Evolutionary conservation across 2,329 filamentous ascomycete genomes (phyloP), one percentile per base, ranked within the genome.

Genomic region (Calonectria ilicicola): DNA sequence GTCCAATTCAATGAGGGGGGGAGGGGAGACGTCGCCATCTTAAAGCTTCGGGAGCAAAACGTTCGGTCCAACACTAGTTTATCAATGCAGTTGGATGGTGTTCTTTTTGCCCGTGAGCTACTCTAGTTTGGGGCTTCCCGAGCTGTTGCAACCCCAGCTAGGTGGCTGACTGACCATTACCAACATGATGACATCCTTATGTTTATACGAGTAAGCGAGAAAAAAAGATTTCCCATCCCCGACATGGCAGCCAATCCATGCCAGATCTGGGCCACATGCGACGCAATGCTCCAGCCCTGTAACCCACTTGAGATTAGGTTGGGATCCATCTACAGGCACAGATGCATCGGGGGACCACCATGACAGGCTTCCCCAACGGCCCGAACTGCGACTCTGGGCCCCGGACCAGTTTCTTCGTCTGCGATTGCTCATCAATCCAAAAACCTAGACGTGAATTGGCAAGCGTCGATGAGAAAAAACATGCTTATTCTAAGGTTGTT

Each of bases 161-260:
- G 23, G 64, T 65, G 72, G 75, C 73, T 78, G 66, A 79, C 74
- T 69, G 69, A n/a, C 65, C 19, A 77, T 78, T 76, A 78, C 77
- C 72, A 78, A 78, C 69, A 65, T 62, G 62, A 65, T 29, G 21
- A 49, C 3, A 62, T 60, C 62, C 32, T 66, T 53, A 62, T 70
- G 63, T 51, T 17, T 10, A 66, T 46, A 70, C 67, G 51, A 70
- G 63, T 70, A 70, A 66, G 68, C 63, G 68, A 70, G 42, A 35
- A 35, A 40, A 40, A 29, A 23, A n/a, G 23, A 69, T 65, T 60
- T 27, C 49, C 67, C 44, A 42, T 47, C 51, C 47, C 40, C 49
- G 42, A 27, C 26, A 63, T 63, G 32, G 32, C 49, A 38, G 67
- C 62, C 67, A 70, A 65, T 70, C 60, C 60, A 35, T 53, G 26